Percentiles rank a stretch among this genome's conserved stretches.
phyloP scores from a whole-genome alignment of 345 rosid species.

The Reutealis trisperma region DNA sequence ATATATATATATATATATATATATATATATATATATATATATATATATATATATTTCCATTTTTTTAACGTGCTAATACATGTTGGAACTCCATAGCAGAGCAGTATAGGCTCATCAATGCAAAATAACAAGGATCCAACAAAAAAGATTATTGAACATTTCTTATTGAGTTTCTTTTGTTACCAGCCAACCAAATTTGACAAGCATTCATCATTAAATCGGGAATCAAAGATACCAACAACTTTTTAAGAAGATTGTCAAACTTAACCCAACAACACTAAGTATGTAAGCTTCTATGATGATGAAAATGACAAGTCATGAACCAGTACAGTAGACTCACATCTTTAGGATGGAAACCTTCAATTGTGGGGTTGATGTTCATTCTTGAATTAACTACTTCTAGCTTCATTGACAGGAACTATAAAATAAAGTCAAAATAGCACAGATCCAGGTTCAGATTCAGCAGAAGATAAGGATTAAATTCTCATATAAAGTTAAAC shows the following conservation, averaged over 20 bases:
- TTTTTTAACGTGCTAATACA: background rate
- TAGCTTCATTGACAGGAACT: slow-evolving; percentile 37
- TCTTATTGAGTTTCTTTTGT: background rate
- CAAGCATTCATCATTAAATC: background rate
- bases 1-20: too few relatives aligned
- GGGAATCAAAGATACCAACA: background rate
- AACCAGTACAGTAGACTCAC: slow-evolving; percentile 17
- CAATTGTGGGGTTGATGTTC: slow-evolving; percentile 17
- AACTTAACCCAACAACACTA: background rate
- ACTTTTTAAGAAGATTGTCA: background rate
- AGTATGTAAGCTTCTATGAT: background rate
- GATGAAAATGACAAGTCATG: slow-evolving; percentile 4
- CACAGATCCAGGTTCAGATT: slow-evolving; percentile 11
- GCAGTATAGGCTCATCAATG: background rate
- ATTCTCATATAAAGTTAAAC: background rate
- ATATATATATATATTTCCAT: background rate
- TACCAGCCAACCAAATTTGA: background rate
- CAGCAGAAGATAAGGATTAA: slow-evolving; percentile 2
- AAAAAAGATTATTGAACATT: background rate
- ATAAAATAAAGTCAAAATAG: slow-evolving; percentile 19
- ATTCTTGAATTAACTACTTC: slow-evolving; percentile 34
- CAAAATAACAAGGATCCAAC: background rate
- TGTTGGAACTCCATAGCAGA: background rate
- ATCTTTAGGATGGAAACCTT: slow-evolving; percentile 28
- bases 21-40: too few relatives aligned